phyloP scores from a whole-genome alignment of 2,329 filamentous ascomycete species.

The Capronia americana region DNA sequence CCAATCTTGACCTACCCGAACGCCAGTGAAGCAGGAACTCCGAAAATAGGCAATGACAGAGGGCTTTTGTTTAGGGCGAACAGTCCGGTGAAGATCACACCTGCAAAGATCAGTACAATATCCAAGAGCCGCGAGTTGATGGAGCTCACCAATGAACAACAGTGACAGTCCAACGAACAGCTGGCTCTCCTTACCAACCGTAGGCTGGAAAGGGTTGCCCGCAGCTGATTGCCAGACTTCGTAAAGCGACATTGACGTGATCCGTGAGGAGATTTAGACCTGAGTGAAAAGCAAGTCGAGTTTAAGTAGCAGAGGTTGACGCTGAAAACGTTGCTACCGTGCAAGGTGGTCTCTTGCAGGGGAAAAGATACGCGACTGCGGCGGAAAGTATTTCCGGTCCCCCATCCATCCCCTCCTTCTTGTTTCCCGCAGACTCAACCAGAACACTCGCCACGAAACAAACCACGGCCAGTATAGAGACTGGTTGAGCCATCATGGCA shows the following conservation, averaged over 20 bases:
- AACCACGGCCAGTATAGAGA: background rate
- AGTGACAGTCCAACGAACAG: conserved; percentile 81
- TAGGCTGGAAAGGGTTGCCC: conserved; percentile 80
- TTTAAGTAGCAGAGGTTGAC: background rate
- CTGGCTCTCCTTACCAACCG: conserved; percentile 80
- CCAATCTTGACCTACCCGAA: conserved; percentile 72
- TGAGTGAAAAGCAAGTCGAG: background rate
- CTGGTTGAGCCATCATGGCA: conserved; percentile 19
- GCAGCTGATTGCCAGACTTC: conserved; percentile 94
- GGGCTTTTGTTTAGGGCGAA: conserved; percentile 68
- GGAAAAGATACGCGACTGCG: conserved; percentile 7
- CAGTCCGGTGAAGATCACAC: conserved; percentile 11
- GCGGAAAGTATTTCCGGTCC: conserved; percentile 2
- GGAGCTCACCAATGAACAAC: conserved; percentile 66
- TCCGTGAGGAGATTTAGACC: background rate
- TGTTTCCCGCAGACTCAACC: background rate
- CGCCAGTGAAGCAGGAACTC: conserved; percentile 83
- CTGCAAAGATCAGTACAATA: conserved; percentile 68
- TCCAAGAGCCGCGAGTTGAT: conserved; percentile 43
- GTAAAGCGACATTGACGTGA: conserved; percentile 69
- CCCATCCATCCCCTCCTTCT: background rate
- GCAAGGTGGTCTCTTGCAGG: conserved; percentile 9
- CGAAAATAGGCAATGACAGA: conserved; percentile 75
- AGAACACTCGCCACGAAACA: background rate
- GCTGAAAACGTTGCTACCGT: background rate